phyloP scores from a whole-genome alignment of 768 basidiomycete species.

The Podaxis sp. region DNA sequence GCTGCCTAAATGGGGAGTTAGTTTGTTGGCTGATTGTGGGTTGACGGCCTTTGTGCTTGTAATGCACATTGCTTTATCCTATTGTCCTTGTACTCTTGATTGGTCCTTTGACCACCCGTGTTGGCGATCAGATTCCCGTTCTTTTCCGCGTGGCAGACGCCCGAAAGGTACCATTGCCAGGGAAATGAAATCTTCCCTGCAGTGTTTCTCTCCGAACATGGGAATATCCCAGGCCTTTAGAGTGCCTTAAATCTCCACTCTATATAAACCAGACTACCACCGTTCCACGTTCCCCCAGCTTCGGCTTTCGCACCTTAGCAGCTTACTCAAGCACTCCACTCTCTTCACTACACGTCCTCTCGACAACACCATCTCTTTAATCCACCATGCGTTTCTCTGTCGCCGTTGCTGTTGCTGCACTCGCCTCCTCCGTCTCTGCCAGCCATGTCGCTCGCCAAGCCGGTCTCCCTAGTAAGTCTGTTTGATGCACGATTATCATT shows the following conservation, averaged over 20 bases:
- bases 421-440: conserved; percentile 39
- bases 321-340: conserved; percentile 16
- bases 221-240: not conserved
- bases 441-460: conserved; percentile 34
- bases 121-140: not conserved
- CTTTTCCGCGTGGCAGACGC: not conserved
- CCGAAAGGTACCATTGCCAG: not conserved
- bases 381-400: conserved; percentile 53
- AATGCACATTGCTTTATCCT: conserved; percentile 29
- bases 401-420: conserved; percentile 36
- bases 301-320: conserved; percentile 18
- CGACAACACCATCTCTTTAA: conserved; percentile 17
- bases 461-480: conserved; percentile 32
- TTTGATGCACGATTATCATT: not conserved
- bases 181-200: not conserved
- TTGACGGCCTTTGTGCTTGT: conserved; percentile 29
- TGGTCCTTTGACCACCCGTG: not conserved
- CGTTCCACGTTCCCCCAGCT: conserved; percentile 11
- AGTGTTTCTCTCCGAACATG: not conserved
- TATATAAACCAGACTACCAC: conserved; percentile 13
- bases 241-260: not conserved
- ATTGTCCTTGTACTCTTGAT: not conserved
- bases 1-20: conserved; percentile 18
- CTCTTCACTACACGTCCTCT: conserved; percentile 22
- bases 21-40: conserved; percentile 16